These are phyloP conservation scores for Russula sp. DNA, from an alignment of 768 basidiomycete genomes.

Conservation along the genomic window DNA sequence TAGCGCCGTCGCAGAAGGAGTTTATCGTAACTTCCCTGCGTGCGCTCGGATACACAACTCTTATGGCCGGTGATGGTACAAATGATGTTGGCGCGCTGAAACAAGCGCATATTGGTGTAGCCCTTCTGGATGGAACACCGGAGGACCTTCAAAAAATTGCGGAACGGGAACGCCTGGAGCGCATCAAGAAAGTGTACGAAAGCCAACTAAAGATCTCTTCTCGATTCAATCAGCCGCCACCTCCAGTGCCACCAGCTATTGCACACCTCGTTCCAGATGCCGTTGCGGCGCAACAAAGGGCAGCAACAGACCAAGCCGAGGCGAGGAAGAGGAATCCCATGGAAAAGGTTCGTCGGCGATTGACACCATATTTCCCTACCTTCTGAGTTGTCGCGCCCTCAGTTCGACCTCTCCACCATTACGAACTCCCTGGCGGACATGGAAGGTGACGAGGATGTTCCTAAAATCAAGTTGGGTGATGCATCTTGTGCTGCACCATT, in stretches of 20 bases:
- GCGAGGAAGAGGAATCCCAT: slow-evolving; percentile 80
- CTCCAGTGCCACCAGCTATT: slow-evolving; percentile 84
- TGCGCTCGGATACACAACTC: slow-evolving; percentile 79
- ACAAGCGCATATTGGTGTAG: slow-evolving; percentile 95
- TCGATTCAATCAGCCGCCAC: slow-evolving; percentile 88
- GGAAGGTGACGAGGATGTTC: slow-evolving; percentile 91
- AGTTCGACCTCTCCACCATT: slow-evolving; percentile 75
- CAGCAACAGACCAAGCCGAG: slow-evolving; percentile 50
- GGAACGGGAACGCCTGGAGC: slow-evolving; percentile 81
- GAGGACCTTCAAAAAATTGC: slow-evolving; percentile 93
- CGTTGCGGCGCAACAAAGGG: slow-evolving; percentile 82
- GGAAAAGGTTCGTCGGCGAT: slow-evolving; percentile 60
- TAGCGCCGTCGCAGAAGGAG: slow-evolving; percentile 94
- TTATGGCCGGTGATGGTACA: slow-evolving; percentile 99
- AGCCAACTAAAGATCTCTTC: slow-evolving; percentile 86
- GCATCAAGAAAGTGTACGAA: slow-evolving; percentile 96
- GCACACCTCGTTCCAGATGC: slow-evolving; percentile 85
- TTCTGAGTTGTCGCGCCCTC: slow-evolving; percentile 15
- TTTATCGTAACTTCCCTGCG: slow-evolving; percentile 88
- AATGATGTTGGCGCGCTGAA: slow-evolving; percentile 99
- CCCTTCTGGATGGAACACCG: slow-evolving; percentile 80
- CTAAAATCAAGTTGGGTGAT: slow-evolving; percentile 99
- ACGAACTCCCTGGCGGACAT: slow-evolving; percentile 84
- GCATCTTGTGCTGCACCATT: slow-evolving; percentile 98
- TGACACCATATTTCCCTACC: not conserved